Evolutionary conservation across 805 yeast species (phyloP), one percentile per base, ranked within the genome.

Genomic region (Wickerhamomyces hampshirensis): DNA sequence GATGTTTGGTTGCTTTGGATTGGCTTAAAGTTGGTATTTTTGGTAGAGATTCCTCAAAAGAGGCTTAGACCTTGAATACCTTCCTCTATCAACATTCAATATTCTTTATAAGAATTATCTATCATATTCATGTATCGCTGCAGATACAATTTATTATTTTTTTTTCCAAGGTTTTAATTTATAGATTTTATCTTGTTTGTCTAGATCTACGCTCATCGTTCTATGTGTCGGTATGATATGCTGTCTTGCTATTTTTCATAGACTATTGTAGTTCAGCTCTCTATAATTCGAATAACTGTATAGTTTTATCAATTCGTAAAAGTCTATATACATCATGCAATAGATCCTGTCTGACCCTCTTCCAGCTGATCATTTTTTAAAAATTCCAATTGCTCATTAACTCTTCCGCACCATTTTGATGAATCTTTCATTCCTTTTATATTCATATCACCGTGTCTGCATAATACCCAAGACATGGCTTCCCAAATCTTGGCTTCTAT

Each of bases 11-110:
- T 36, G 73, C 78, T 47, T 63, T 85, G 46, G 98, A 91, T 62
- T 89, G 98, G 98, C 56, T 78, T 44, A 89, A 88, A 71, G 82
- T 85, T 44, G 73, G 79, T 47, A 66, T 87, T 59, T 85, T 91
- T 55, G 98, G 98, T 43, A 84, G 98, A 69, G 96, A 89, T 63
- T 82, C 68, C 10, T 60, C 66, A 13, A 53, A 53, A 39, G 56
- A 53, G 37, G 48, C 44, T 26, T 44, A 24, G 36, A 8, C 6
- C 7, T 30, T 17, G n/a, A n/a, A n/a, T n/a, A n/a, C n/a, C n/a
- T n/a, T n/a, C n/a, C n/a, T n/a, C n/a, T n/a, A n/a, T n/a, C n/a
- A n/a, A n/a, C 24, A 21, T 21, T 21, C 24, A 21, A 21, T 21
- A 21, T 21, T 21, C 24, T 11, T 11, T 21, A 21, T 11, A n/a